These are phyloP conservation scores for Nakaseomyces bracarensis DNA, from an alignment of 1,139 yeast species.

Conservation along the genomic window DNA sequence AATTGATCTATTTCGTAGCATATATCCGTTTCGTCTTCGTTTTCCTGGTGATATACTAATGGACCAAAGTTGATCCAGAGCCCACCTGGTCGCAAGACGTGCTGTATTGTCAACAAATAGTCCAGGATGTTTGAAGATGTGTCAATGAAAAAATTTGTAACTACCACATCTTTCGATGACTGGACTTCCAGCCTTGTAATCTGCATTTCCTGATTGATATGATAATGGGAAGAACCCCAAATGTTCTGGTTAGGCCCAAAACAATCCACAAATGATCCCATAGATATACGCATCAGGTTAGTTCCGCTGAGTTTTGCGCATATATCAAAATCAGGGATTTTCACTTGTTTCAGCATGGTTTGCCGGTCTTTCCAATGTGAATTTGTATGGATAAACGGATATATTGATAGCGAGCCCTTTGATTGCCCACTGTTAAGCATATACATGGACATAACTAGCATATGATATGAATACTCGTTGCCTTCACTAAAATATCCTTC, in stretches of 20 bases:
- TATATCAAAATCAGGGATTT: slow-evolving; percentile 47
- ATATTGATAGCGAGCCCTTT: slow-evolving; percentile 37
- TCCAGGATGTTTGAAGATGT: slow-evolving; percentile 69
- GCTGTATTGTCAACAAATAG: slow-evolving; percentile 51
- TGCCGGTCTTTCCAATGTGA: slow-evolving; percentile 41
- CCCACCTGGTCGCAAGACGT: slow-evolving; percentile 48
- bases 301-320: slow-evolving; percentile 38
- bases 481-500: slow-evolving; percentile 74
- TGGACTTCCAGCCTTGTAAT: slow-evolving; percentile 33
- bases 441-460: slow-evolving; percentile 62
- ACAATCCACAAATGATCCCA: slow-evolving; percentile 72
- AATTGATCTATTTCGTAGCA: slow-evolving; percentile 13
- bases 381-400: slow-evolving; percentile 48
- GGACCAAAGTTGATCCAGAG: slow-evolving; percentile 85
- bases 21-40: slow-evolving; percentile 33
- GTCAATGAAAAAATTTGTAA: slow-evolving; percentile 73
- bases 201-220: slow-evolving; percentile 36
- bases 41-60: slow-evolving; percentile 76
- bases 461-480: slow-evolving; percentile 75
- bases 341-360: slow-evolving; percentile 43
- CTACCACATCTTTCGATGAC: slow-evolving; percentile 44
- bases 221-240: slow-evolving; percentile 35
- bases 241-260: slow-evolving; percentile 48
- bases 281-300: slow-evolving; percentile 63
- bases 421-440: slow-evolving; percentile 47